Base-by-base conservation (phyloP, 345 rosid species). In the Linum tenue region DNA sequence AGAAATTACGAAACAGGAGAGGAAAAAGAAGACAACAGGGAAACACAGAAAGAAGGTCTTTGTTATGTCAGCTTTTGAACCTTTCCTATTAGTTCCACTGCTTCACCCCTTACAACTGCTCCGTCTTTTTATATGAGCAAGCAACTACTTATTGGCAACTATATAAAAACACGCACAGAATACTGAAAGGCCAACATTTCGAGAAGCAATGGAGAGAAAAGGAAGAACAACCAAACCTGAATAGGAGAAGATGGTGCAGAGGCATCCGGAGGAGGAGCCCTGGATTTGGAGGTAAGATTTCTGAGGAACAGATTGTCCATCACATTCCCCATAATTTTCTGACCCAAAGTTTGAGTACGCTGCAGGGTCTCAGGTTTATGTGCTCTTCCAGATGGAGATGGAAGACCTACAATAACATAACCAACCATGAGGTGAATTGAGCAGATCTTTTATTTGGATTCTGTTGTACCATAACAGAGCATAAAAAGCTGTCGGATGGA, bases 221-320 rank as follows among this genome's bases (percentile, higher is more conserved):
- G 17, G 7, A 37, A 38, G 22, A 0, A 1, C 31, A 41, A 65
- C 36, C 11, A 63, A 76, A 94, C 97, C 99, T 87, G 84, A 51
- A 80, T 67, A 17, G 95, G 95, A 77, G 96, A 80, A 65, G 90
- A 83, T 39, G 96, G 96, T 60, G 73, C 68, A 64, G 89, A 73
- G 64, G 80, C 79, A 61, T 91, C 96, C 44, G 87, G 69, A 60
- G 70, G 67, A 66, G 57, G 80, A 65, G 59, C 79, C 79, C 79
- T 86, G n/a, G 94, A 71, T 73, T 86, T 90, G 63, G 97, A 86
- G 72, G 92, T 82, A 71, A 86, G 81, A 77, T 75, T 88, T 80
- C 97, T 84, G 48, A 85, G 77, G 64, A 94, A 87, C 62, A 89
- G 70, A 78, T 84, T 94, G 76, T 90, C 97, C 91, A 90, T 90